These are phyloP conservation scores for Starmerella vitae DNA, from an alignment of 805 yeast species.

Conservation along the genomic window DNA sequence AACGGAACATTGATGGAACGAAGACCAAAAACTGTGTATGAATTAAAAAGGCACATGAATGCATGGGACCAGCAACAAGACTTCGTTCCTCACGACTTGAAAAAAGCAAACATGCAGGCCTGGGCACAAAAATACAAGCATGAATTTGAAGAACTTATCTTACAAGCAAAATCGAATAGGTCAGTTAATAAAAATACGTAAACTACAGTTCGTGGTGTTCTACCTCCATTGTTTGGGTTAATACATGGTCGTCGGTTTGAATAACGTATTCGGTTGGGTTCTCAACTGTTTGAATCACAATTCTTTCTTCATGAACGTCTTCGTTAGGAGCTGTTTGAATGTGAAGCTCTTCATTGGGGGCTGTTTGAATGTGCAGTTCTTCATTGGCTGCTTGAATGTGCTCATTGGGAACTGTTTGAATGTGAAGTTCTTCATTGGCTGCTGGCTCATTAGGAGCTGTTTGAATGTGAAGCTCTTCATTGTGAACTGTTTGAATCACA, in stretches of 20 bases:
- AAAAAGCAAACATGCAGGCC: conserved; percentile 11
- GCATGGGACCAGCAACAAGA: conserved; percentile 24
- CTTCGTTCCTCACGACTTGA: conserved; percentile 8
- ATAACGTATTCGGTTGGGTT: no score
- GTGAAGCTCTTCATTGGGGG: not conserved
- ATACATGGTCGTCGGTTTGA: no score
- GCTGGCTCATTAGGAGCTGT: not conserved
- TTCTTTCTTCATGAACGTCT: not conserved
- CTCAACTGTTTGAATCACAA: conserved; percentile 3
- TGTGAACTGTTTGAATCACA: not conserved
- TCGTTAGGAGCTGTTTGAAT: not conserved
- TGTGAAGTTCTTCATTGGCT: not conserved
- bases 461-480: not conserved
- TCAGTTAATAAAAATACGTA: no score
- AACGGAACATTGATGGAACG: conserved; percentile 69
- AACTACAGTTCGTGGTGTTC: no score
- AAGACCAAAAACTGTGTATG: conserved; percentile 45
- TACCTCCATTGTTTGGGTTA: no score
- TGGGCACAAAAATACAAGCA: conserved; percentile 18
- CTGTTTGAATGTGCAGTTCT: not conserved
- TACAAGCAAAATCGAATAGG: no score
- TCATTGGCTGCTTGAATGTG: not conserved
- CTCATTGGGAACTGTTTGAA: not conserved
- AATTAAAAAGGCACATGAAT: conserved; percentile 41
- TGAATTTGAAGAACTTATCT: conserved; percentile 17